phyloP scores from a whole-genome alignment of 2,329 filamentous ascomycete species.

The Arachnopeziza araneosa region DNA sequence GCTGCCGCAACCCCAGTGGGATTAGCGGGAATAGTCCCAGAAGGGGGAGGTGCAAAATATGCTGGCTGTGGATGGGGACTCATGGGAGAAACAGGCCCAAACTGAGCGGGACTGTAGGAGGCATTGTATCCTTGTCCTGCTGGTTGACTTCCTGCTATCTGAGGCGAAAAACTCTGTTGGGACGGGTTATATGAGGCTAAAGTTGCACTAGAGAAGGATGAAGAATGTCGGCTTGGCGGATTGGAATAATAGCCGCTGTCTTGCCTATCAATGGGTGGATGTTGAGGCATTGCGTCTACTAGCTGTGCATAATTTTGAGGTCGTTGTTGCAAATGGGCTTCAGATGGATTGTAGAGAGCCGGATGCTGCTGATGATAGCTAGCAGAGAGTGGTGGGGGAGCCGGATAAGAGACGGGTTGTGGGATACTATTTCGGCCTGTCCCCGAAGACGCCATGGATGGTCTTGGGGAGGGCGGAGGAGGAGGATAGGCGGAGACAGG shows the following conservation, averaged over 20 bases:
- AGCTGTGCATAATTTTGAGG: neutral
- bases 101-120: constrained; percentile 1
- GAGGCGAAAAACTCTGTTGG: constrained; percentile 1
- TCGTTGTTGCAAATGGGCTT: neutral
- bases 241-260: neutral
- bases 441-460: neutral
- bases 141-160: constrained; percentile 6
- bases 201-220: neutral
- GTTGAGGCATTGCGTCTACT: neutral
- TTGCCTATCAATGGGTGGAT: neutral
- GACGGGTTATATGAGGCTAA: neutral
- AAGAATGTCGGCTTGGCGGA: neutral
- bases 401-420: neutral
- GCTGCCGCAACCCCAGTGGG: neutral
- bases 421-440: neutral
- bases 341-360: neutral
- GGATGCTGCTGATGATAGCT: neutral
- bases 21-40: neutral
- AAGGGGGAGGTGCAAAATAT: constrained; percentile 16
- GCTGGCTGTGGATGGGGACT: constrained; percentile 2
- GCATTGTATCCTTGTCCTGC: neutral
- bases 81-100: constrained; percentile 3
- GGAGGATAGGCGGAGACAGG: neutral
- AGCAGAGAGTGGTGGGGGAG: neutral
- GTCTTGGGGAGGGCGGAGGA: neutral